Base-by-base conservation (phyloP, 305 asterid genomes). In the Ilex paraguariensis region DNA sequence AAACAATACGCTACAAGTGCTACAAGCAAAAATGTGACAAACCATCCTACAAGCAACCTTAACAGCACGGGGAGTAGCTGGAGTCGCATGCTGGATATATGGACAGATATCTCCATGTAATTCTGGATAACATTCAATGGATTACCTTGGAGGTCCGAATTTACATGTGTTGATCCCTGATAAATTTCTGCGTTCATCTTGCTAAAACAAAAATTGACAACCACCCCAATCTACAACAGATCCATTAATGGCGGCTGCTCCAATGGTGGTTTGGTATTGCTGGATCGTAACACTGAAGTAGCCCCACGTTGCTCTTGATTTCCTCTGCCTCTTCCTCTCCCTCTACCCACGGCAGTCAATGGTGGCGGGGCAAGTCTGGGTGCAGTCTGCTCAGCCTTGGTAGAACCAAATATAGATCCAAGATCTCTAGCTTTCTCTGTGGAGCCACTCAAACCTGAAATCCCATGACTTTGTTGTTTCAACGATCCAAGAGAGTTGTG, bases 281-380 rank as follows among this genome's bases (percentile, higher is more conserved):
- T 73, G 33, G 82, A 50, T 33, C 69, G 73, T 56, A 74, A 66
- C 16, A 66, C 55, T 21, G 81, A 78, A 62, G 70, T 51, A 50
- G 77, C 54, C 59, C 73, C 69, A 32, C 50, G 71, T 65, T 70
- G 85, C 59, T 85, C 90, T 70, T 75, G 87, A 79, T 59, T 84
- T 70, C 95, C 97, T 79, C 94, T 75, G 55, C 96, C 97, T 65
- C 92, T 84, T 56, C 96, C 97, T 72, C 97, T 81, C 62, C 81
- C 97, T 75, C 93, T 74, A 67, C 96, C 92, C 52, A 88, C 92
- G 12, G 95, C 82, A 63, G 84, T 75, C 28, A 83, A 66, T 30
- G 99, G 99, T 50, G 96, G 99, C 10, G 99, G 99, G 75, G 97
- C 99, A 58, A 90, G 92, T 82, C 93, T 86, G 52, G 76, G 91